A percentile compares a stretch with the other conserved stretches of the same genome.
These are phyloP conservation scores for Citrullus amarus DNA, from an alignment of 306 rosid genomes.

Conservation along the genomic window DNA sequence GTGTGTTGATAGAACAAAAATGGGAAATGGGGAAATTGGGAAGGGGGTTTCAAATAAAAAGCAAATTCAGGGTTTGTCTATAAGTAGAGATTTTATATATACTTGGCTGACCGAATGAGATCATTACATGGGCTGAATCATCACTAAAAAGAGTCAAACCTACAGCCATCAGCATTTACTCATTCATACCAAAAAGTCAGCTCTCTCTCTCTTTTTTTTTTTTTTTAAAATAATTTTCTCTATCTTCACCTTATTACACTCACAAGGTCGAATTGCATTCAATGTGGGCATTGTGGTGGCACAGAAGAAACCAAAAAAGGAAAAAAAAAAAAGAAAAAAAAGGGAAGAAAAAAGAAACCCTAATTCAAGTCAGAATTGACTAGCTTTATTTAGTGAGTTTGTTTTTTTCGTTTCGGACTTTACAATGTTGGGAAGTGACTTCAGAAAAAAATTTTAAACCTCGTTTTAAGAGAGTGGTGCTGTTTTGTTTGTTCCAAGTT, in stretches of 20 bases:
- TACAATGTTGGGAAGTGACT: neutral
- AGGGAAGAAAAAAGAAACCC: neutral
- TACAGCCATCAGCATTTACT: conserved; percentile 46
- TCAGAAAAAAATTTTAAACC: neutral
- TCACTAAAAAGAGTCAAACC: conserved; percentile 23
- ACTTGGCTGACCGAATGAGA: conserved; percentile 16
- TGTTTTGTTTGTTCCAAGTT: neutral
- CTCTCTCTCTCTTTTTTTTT: neutral
- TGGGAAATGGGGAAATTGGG: no score
- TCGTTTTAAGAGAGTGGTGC: neutral
- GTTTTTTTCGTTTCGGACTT: neutral
- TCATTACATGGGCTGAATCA: neutral
- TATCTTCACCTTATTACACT: conserved; percentile 3
- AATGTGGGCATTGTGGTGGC: conserved; percentile 22
- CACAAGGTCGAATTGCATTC: conserved; percentile 25
- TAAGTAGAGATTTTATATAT: conserved; percentile 3
- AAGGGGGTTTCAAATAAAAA: no score
- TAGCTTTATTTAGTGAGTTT: neutral
- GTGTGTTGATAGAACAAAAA: no score
- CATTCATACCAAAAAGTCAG: conserved; percentile 29
- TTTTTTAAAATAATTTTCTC: neutral
- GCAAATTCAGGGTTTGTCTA: neutral
- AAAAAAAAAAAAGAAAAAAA: neutral
- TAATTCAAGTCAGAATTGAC: conserved; percentile 2
- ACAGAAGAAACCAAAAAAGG: neutral